Percentiles rank a stretch among this genome's conserved stretches.
Conservation (phyloP, 345 rosid genomes). For the Eucalyptus leucophloia region DNA sequence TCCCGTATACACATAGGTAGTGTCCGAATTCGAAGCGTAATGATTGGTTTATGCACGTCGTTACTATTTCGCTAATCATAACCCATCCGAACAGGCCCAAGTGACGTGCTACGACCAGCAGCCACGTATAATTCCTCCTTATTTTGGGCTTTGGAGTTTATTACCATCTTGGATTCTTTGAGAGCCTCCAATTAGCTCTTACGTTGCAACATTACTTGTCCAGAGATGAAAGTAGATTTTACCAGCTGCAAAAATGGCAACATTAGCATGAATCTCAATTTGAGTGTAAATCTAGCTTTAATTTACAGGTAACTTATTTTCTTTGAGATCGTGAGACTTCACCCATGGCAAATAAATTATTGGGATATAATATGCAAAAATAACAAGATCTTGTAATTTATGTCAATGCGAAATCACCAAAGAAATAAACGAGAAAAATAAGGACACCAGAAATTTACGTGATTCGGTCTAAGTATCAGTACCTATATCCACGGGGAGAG, state of each 20-base stretch:
- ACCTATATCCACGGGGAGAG: too few species aligned
- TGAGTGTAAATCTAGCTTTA: not conserved
- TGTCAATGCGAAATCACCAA: too few species aligned
- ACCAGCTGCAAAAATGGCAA: not conserved
- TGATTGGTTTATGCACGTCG: not conserved
- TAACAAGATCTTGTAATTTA: too few species aligned
- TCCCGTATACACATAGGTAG: not conserved
- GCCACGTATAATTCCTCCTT: not conserved
- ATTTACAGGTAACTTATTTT: not conserved
- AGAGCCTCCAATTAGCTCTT: not conserved
- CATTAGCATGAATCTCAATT: not conserved
- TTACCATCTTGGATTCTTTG: not conserved
- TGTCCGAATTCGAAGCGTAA: not conserved
- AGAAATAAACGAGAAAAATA: too few species aligned
- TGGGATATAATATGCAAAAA: too few species aligned
- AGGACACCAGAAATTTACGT: too few species aligned
- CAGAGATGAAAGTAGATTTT: not conserved
- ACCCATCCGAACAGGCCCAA: not conserved
- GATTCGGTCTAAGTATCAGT: too few species aligned
- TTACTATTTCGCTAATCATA: not conserved
- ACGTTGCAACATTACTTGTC: not conserved
- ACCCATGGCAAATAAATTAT: too few species aligned
- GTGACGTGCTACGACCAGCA: not conserved
- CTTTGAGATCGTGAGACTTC: not conserved
- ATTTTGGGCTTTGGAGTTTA: not conserved